Evolutionary conservation across 495 filamentous ascomycete genomes (phyloP), one percentile per base, ranked within the genome.

Genomic region (Penicillium herquei): DNA sequence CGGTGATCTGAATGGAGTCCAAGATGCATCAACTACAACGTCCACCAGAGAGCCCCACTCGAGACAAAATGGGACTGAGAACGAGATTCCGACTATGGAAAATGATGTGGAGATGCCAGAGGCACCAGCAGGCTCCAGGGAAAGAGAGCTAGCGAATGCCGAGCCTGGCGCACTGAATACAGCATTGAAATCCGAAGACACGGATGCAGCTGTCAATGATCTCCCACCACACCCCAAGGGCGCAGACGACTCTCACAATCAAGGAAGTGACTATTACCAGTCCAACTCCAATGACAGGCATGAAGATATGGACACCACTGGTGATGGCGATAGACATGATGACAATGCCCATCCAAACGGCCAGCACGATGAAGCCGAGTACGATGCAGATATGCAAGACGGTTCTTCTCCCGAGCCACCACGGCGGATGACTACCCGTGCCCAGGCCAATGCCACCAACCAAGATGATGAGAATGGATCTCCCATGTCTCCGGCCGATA

Each of bases 381-480:
- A 59, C 41, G 71, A 75, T 34, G 66, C 59, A 31, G 72, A 77
- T 57, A 74, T 76, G 70, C 61, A 66, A 30, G 71, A 75, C 41
- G 71, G 66, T 0, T 66, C 66, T 12, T 71, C 72, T 3, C 66
- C 70, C 3, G 68, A 75, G 57, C 77, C 71, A 14, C 81, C 81
- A 7, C 84, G 81, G 56, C 84, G 86, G 31, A 91, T 88, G 83
- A 87, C 83, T 16, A 87, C 91, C 9, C 78, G 86, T 51, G 83
- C 82, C 3, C 83, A 82, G 68, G 82, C 81, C 51, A 85, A 81
- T 70, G 82, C 82, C 44, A 65, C 62, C 39, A 73, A 73, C 26
- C 57, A 65, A 7, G 66, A 65, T 44, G 70, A 63, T 18, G 50
- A 33, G 13, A 56, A 64, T 33, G 63, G 65, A 18, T 66, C 79